These are phyloP conservation scores for Firmiana major DNA, from an alignment of 345 rosid genomes.

Conservation along the genomic window DNA sequence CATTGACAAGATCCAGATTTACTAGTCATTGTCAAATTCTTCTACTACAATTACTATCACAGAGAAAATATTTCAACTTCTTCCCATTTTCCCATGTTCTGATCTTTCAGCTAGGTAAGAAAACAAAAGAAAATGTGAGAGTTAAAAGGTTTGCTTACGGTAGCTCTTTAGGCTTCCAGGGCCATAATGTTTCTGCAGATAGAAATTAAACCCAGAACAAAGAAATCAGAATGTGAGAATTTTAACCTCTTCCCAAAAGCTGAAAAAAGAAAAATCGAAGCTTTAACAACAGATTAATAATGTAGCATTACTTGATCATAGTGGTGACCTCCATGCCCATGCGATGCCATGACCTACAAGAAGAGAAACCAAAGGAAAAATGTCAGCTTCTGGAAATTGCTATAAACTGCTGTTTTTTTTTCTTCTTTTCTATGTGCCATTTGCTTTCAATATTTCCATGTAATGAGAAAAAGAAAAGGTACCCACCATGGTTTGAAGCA, in stretches of 20 bases:
- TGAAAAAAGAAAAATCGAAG: background rate
- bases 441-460: background rate
- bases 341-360: conserved; percentile 40
- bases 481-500: conserved; percentile 61
- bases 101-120: background rate
- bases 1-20: background rate
- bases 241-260: background rate
- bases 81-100: background rate
- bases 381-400: background rate
- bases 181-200: conserved; percentile 36
- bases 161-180: conserved; percentile 42
- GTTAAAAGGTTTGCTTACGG: conserved; percentile 34
- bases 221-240: background rate
- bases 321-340: conserved; percentile 47
- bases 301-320: conserved; percentile 18
- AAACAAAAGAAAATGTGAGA: background rate
- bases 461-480: background rate
- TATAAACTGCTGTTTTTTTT: background rate
- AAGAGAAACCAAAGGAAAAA: background rate
- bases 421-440: background rate
- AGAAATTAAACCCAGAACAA: background rate
- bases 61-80: background rate
- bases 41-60: background rate
- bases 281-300: background rate
- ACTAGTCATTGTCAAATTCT: background rate